Conservation (phyloP, 805 yeast genomes). For the Suhomyces prunicola region DNA sequence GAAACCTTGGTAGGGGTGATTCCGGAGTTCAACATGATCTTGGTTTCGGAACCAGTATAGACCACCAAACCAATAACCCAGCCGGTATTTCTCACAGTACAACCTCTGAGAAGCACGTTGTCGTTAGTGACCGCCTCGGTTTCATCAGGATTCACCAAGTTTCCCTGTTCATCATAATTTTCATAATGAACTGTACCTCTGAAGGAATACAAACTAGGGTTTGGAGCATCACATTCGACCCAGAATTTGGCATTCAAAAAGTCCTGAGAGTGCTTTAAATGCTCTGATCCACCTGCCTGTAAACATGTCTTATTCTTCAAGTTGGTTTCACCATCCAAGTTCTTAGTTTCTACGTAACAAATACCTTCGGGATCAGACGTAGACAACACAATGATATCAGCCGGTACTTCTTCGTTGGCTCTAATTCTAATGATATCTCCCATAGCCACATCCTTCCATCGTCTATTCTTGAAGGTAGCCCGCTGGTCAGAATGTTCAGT, state of each 20-base stretch:
- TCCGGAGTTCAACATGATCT: conserved; percentile 80
- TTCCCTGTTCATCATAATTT: conserved; percentile 30
- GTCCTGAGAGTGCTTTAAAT: conserved; percentile 54
- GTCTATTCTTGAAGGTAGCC: conserved; percentile 17
- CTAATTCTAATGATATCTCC: conserved; percentile 72
- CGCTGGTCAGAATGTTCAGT: not conserved
- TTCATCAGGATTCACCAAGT: conserved; percentile 30
- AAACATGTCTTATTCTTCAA: conserved; percentile 53
- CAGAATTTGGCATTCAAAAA: conserved; percentile 55
- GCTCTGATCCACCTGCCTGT: conserved; percentile 45
- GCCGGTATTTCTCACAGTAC: conserved; percentile 73
- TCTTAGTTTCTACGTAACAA: conserved; percentile 77
- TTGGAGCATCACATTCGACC: conserved; percentile 74
- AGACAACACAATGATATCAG: conserved; percentile 63
- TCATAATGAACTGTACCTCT: conserved; percentile 63
- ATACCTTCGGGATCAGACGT: conserved; percentile 67
- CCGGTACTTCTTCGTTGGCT: conserved; percentile 77
- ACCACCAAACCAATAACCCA: conserved; percentile 79
- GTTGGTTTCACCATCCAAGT: conserved; percentile 61
- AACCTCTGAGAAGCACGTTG: conserved; percentile 70
- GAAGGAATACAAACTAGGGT: conserved; percentile 58
- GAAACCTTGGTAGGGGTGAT: conserved; percentile 75
- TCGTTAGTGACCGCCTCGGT: conserved; percentile 69
- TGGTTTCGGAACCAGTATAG: conserved; percentile 77
- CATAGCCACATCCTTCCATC: conserved; percentile 68